phyloP scores from a whole-genome alignment of 345 rosid species.

The Hevea brasiliensis region DNA sequence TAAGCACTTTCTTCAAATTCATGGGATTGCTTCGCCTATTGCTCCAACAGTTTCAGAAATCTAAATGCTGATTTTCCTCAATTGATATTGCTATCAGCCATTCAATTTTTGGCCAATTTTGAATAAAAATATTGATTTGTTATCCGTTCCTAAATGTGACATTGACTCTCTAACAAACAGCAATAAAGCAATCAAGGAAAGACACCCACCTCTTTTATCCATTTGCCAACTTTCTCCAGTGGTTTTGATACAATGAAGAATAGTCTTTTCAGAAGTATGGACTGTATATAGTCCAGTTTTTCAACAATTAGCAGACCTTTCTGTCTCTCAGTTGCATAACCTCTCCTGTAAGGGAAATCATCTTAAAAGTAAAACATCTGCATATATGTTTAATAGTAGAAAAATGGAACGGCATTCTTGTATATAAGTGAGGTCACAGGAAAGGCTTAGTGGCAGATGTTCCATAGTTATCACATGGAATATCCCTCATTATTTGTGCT shows the following conservation, averaged over 20 bases:
- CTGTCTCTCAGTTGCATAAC: constrained; percentile 91
- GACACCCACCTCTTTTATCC: constrained; percentile 66
- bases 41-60: constrained; percentile 1
- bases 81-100: not conserved
- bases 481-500: not conserved
- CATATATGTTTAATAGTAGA: not conserved
- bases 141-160: not conserved
- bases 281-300: constrained; percentile 89
- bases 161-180: not conserved
- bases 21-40: not conserved
- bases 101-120: not conserved
- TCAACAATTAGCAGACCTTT: constrained; percentile 81
- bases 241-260: constrained; percentile 72
- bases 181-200: constrained; percentile 10
- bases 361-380: not conserved
- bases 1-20: not conserved
- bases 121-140: not conserved
- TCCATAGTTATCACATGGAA: not conserved
- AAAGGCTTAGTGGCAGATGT: not conserved
- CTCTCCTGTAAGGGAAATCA: constrained; percentile 60
- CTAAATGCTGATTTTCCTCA: not conserved
- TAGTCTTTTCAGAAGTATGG: constrained; percentile 64
- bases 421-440: not conserved
- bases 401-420: not conserved
- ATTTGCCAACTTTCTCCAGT: constrained; percentile 59